Base-by-base conservation (phyloP, 306 rosid genomes). In the Pachyrhizus erosus region DNA sequence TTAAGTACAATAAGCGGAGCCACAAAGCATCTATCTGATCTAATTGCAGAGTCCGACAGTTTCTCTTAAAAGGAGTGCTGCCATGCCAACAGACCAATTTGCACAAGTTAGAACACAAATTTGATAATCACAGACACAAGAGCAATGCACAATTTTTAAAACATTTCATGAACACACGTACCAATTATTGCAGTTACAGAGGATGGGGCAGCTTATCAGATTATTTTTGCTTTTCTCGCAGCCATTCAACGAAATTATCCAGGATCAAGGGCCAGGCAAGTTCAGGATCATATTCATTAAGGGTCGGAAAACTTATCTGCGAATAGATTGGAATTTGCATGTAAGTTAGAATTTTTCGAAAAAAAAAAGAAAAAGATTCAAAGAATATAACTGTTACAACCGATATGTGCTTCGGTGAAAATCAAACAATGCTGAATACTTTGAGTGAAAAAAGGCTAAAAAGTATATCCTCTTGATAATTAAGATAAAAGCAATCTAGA, bases 251-350 rank as follows among this genome's bases (percentile, higher is more conserved):
- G 45, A 96, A 96, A 81, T 93, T 93, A 91, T 96, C 99, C 75
- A 96, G 90, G 81, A 96, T 86, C 91, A 96, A 91, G 2, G 99
- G 99, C 99, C 99, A 96, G 0, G 98, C 99, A 21, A 93, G 97
- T 37, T 93, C 91, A 26, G 99, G 88, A 85, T 96, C 89, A 46
- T 96, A 93, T 83, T 92, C 83, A 62, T 54, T 49, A 58, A 96
- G 87, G 58, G 87, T 83, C 0, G 98, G 97, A 87, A 89, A 96
- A 76, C 91, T 93, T 86, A 96, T 93, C 99, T 96, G 94, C 42
- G 45, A 34, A 75, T 64, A 62, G 21, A 70, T 27, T n/a, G 23
- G 58, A 66, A 29, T 51, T 67, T 75, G 76, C 64, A 57, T 2
- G 45, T 54, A 42, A 51, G 31, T 45, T 26, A 64, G 12, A 52